Evolutionary conservation across 2,329 filamentous ascomycete species (phyloP).

Genomic region (Gyromitra esculenta): DNA sequence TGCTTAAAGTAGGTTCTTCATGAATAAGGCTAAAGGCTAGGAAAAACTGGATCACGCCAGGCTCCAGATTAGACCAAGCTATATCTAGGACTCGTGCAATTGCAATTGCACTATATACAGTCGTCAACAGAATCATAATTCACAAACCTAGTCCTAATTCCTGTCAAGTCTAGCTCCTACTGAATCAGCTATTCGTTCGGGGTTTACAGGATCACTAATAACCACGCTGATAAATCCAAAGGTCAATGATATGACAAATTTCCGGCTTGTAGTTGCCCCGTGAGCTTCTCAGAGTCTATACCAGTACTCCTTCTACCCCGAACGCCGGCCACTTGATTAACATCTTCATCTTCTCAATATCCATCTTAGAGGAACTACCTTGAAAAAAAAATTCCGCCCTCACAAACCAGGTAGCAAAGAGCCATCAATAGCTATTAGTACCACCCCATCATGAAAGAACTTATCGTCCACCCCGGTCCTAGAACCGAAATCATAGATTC

Average conservation of each 20-base stretch:
- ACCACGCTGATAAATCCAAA: neutral
- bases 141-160: no score
- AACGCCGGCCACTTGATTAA: neutral
- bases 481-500: constrained; percentile 4
- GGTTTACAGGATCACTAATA: neutral
- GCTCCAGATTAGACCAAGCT: no score
- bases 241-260: neutral
- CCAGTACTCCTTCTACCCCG: neutral
- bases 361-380: neutral
- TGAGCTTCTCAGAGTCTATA: neutral
- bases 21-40: no score
- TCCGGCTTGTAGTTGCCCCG: no score
- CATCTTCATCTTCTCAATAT: neutral
- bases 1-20: no score
- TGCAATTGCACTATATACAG: no score
- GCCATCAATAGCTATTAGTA: neutral
- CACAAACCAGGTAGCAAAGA: neutral
- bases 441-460: constrained; percentile 8
- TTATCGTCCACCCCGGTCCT: neutral
- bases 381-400: neutral
- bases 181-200: neutral
- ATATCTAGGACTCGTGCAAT: no score
- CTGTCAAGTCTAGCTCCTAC: no score
- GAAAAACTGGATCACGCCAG: no score
- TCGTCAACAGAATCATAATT: no score